Percentiles rank a stretch among this genome's conserved stretches.
phyloP scores from a whole-genome alignment of 257 asterid genomes.

The Solanum peruvianum region DNA sequence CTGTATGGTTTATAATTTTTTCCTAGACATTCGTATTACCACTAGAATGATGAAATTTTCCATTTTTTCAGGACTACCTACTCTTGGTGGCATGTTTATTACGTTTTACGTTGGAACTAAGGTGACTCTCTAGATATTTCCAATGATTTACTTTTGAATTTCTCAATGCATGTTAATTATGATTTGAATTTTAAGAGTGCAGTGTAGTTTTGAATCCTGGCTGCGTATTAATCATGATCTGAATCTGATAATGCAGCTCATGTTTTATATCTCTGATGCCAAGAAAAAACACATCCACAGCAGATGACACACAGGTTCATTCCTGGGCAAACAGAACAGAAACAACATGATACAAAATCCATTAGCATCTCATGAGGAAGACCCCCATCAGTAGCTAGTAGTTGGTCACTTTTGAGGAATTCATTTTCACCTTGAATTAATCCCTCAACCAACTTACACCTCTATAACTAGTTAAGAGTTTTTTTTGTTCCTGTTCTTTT shows the following conservation, averaged over 20 bases:
- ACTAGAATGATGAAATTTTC: neutral
- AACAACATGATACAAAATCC: neutral
- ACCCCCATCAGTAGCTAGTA: neutral
- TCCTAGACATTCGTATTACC: neutral
- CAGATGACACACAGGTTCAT: neutral
- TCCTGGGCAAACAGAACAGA: neutral
- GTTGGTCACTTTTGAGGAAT: neutral
- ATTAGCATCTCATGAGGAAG: neutral
- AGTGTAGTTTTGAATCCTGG: neutral
- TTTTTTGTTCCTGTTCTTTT: neutral
- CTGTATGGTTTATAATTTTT: neutral
- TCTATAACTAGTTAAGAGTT: neutral
- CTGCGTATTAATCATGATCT: constrained; percentile 5
- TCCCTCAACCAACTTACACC: neutral
- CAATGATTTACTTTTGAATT: neutral
- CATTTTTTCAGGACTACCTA: constrained; percentile 52
- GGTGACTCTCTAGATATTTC: constrained; percentile 26
- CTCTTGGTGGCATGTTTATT: constrained; percentile 55
- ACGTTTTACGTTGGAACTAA: constrained; percentile 87
- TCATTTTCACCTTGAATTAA: neutral
- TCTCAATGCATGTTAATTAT: constrained; percentile 8
- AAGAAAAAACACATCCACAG: constrained; percentile 23
- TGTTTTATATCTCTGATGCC: constrained; percentile 84
- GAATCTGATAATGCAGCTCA: constrained; percentile 46
- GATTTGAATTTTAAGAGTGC: neutral